These are phyloP conservation scores for Orbilia oligospora DNA, from an alignment of 2,329 filamentous ascomycete genomes.

Conservation along the genomic window DNA sequence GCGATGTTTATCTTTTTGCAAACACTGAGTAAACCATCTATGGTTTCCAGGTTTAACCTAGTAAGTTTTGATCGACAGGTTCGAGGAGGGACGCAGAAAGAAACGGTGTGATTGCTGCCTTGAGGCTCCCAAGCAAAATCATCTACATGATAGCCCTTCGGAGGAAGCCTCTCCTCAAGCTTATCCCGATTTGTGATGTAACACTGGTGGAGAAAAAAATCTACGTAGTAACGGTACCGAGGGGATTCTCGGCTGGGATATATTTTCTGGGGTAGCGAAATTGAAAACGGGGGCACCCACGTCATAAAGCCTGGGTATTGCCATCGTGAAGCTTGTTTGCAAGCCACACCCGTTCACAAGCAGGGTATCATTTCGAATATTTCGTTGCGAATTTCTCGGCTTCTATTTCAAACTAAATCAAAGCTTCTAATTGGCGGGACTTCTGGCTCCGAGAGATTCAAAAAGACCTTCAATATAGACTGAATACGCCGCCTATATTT, in stretches of 20 bases:
- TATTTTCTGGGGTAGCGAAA: slow-evolving; percentile 43
- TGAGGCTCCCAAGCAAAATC: background rate
- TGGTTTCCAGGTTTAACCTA: slow-evolving; percentile 8
- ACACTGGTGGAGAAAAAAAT: slow-evolving; percentile 31
- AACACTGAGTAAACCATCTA: background rate
- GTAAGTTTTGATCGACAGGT: slow-evolving; percentile 41
- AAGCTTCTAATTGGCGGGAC: slow-evolving; percentile 29
- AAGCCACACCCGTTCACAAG: slow-evolving; percentile 44
- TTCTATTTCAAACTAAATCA: background rate
- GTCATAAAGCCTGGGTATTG: slow-evolving; percentile 30
- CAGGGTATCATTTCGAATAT: background rate
- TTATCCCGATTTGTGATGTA: slow-evolving; percentile 33
- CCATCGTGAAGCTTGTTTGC: slow-evolving; percentile 28
- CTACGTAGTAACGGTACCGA: slow-evolving; percentile 36
- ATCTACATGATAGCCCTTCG: background rate
- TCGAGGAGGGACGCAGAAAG: slow-evolving; percentile 19
- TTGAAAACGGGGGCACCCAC: slow-evolving; percentile 25
- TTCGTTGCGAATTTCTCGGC: background rate
- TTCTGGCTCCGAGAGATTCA: slow-evolving; percentile 25
- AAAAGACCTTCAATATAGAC: background rate
- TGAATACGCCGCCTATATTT: background rate
- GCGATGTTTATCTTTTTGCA: slow-evolving; percentile 1
- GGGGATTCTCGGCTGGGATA: slow-evolving; percentile 4
- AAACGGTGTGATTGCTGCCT: slow-evolving; percentile 56
- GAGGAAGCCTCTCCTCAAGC: slow-evolving; percentile 24